Evolutionary conservation across 140 eudicot species (phyloP).

Genomic region (Cichorium intybus): DNA sequence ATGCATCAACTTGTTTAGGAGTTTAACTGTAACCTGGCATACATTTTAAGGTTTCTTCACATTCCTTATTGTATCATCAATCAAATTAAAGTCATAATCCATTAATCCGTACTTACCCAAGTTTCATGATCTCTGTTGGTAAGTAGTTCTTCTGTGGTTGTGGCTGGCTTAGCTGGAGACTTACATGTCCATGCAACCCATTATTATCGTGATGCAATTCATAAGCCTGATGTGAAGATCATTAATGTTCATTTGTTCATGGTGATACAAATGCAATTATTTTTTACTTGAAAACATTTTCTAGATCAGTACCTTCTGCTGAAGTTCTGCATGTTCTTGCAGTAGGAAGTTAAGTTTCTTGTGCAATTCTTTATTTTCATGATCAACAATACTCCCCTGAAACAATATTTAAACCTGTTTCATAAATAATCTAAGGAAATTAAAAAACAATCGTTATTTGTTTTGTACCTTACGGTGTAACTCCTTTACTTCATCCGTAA

Average conservation of each 20-base stretch:
- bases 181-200: slow-evolving; percentile 40
- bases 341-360: slow-evolving; percentile 43
- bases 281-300: background rate
- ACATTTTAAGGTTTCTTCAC: background rate
- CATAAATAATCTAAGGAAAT: background rate
- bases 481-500: slow-evolving; percentile 50
- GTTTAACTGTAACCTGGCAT: slow-evolving; percentile 41
- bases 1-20: slow-evolving; percentile 36
- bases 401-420: slow-evolving; percentile 19
- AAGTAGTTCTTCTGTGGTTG: slow-evolving; percentile 32
- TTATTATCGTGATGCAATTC: slow-evolving; percentile 17
- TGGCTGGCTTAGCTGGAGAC: slow-evolving; percentile 71
- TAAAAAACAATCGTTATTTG: slow-evolving; percentile 1
- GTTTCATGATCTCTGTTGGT: slow-evolving; percentile 33
- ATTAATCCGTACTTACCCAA: slow-evolving; percentile 40
- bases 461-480: slow-evolving; percentile 51
- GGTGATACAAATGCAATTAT: slow-evolving; percentile 4
- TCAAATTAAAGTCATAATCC: background rate
- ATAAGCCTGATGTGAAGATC: slow-evolving; percentile 44
- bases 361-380: slow-evolving; percentile 68
- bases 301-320: slow-evolving; percentile 48
- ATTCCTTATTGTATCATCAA: background rate
- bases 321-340: slow-evolving; percentile 62
- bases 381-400: slow-evolving; percentile 65
- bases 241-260: slow-evolving; percentile 4